These are phyloP conservation scores for Jackrogersella minutella DNA, from an alignment of 495 filamentous ascomycete species.

Conservation along the genomic window DNA sequence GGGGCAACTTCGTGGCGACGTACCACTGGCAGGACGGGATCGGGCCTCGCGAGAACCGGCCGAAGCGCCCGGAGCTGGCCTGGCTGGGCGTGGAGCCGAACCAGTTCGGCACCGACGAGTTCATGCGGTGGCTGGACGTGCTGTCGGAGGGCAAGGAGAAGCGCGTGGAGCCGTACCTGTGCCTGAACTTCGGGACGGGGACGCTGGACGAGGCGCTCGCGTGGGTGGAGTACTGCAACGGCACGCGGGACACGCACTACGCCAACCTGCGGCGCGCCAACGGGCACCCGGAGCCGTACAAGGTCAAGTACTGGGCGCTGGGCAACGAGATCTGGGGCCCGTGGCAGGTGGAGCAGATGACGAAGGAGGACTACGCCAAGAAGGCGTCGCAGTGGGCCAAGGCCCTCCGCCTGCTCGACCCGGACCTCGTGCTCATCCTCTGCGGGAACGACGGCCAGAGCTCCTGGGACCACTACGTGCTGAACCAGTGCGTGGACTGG, in stretches of 20 bases:
- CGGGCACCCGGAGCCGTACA: slow-evolving; percentile 75
- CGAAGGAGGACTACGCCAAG: slow-evolving; percentile 76
- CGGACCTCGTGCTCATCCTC: slow-evolving; percentile 69
- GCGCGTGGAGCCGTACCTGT: slow-evolving; percentile 74
- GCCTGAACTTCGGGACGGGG: slow-evolving; percentile 77
- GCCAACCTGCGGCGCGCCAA: slow-evolving; percentile 78
- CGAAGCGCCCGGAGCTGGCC: slow-evolving; percentile 73
- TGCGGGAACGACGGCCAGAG: slow-evolving; percentile 74
- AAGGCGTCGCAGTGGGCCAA: slow-evolving; percentile 83
- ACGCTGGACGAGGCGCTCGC: slow-evolving; percentile 78
- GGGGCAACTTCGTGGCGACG: slow-evolving; percentile 81
- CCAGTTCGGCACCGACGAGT: slow-evolving; percentile 83
- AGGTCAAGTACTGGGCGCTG: slow-evolving; percentile 66
- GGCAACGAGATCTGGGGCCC: slow-evolving; percentile 81
- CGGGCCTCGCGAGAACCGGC: slow-evolving; percentile 72
- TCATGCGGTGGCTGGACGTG: slow-evolving; percentile 77
- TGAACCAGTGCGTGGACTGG: slow-evolving; percentile 70
- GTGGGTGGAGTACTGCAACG: slow-evolving; percentile 87
- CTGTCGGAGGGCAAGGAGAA: slow-evolving; percentile 53
- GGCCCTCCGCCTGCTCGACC: slow-evolving; percentile 78
- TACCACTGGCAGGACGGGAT: slow-evolving; percentile 86
- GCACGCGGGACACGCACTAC: slow-evolving; percentile 74
- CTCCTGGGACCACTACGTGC: slow-evolving; percentile 75
- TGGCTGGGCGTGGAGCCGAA: slow-evolving; percentile 80
- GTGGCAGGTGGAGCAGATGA: slow-evolving; percentile 83